These are phyloP conservation scores for Penicillium sclerotigenum DNA, from an alignment of 2,329 filamentous ascomycete species.

Conservation along the genomic window DNA sequence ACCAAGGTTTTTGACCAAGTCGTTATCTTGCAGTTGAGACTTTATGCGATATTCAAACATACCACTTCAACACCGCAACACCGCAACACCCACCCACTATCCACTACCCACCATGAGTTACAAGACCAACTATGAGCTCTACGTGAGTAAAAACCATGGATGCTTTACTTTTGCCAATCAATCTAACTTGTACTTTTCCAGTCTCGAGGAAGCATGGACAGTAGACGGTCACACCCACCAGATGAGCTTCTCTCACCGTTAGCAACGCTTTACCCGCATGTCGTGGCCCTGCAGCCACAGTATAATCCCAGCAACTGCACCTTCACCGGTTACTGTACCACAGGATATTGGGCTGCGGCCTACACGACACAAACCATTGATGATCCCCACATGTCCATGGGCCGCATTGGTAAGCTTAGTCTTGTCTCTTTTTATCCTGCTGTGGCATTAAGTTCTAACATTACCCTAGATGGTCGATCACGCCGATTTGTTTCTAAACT, in stretches of 20 bases:
- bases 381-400: conserved; percentile 18
- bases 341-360: conserved; percentile 32
- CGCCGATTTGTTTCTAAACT: conserved; percentile 34
- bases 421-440: not conserved
- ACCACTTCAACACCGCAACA: not conserved
- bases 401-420: conserved; percentile 27
- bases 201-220: conserved; percentile 29
- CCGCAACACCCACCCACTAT: not conserved
- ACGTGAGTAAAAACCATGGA: conserved; percentile 29
- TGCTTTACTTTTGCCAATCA: not conserved
- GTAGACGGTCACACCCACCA: conserved; percentile 27
- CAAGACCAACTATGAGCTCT: conserved; percentile 41
- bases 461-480: conserved; percentile 23
- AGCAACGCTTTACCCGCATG: conserved; percentile 37
- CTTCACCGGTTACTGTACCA: conserved; percentile 31
- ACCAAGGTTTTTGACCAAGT: not conserved
- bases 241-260: conserved; percentile 34
- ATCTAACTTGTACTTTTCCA: conserved; percentile 10
- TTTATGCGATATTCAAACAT: not conserved
- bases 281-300: conserved; percentile 36
- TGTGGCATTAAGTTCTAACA: conserved; percentile 14
- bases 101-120: conserved; percentile 31
- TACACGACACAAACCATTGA: conserved; percentile 28
- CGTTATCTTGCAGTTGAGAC: conserved; percentile 1
- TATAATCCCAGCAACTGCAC: conserved; percentile 29